Conservation (phyloP, 441 rosid species). For the Brassica balearica region DNA sequence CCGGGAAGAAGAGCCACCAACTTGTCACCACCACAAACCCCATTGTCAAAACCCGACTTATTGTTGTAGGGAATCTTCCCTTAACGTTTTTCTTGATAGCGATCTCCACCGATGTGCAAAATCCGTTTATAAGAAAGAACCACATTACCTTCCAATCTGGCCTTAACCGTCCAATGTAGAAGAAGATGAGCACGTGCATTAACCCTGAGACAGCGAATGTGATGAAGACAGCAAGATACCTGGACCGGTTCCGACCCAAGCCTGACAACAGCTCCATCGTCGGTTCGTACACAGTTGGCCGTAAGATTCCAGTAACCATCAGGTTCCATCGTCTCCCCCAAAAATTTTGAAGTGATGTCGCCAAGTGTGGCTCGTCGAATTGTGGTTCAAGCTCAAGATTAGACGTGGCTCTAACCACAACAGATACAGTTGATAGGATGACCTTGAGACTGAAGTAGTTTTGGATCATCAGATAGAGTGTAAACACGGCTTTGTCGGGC, state of each 20-base stretch:
- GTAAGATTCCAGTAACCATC: conserved; percentile 52
- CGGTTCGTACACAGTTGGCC: conserved; percentile 55
- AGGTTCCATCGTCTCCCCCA: conserved; percentile 76
- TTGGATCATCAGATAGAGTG: conserved; percentile 43
- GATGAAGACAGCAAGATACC: conserved; percentile 35
- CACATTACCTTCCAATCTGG: conserved; percentile 24
- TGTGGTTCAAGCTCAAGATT: conserved; percentile 59
- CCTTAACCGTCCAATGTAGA: conserved; percentile 43
- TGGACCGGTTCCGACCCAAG: conserved; percentile 42
- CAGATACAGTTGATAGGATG: conserved; percentile 36
- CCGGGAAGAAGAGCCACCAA: too few relatives aligned
- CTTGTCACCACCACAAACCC: too few relatives aligned
- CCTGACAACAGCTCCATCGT: conserved; percentile 28
- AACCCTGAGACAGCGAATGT: conserved; percentile 51
- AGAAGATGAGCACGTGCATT: conserved; percentile 59
- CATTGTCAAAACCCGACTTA: too few relatives aligned
- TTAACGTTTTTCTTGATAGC: too few relatives aligned
- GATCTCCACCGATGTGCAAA: conserved; percentile 24
- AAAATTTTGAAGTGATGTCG: conserved; percentile 63
- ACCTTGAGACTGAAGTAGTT: conserved; percentile 51
- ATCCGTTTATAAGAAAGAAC: conserved; percentile 51
- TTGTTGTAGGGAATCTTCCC: too few relatives aligned
- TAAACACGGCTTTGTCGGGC: conserved; percentile 44
- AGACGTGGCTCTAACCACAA: conserved; percentile 39
- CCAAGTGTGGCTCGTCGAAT: conserved; percentile 56